Conservation (phyloP, 345 rosid species). For the Angophora floribunda region DNA sequence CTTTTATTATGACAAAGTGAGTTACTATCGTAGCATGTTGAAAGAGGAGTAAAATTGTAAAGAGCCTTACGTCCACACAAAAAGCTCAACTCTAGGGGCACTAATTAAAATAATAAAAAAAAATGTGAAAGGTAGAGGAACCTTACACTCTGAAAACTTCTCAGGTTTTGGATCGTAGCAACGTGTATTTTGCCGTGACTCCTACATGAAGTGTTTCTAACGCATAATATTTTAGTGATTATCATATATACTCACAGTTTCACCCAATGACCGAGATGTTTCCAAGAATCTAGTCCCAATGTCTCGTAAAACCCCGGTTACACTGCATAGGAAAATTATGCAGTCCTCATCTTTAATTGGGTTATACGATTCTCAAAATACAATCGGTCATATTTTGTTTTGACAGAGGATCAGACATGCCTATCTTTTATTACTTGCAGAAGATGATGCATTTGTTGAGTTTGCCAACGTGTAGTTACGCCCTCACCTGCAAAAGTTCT, state of each 20-base stretch:
- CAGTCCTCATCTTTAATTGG: background rate
- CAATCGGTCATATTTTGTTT: too few relatives aligned
- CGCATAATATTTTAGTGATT: background rate
- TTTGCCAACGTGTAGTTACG: background rate
- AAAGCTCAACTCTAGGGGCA: background rate
- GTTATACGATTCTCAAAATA: background rate
- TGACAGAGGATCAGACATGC: background rate
- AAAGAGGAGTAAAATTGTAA: background rate
- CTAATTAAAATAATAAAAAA: background rate
- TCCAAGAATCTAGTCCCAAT: background rate
- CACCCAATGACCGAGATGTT: background rate
- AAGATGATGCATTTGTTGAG: background rate
- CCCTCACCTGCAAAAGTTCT: background rate
- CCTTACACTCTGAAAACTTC: too few relatives aligned
- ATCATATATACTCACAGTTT: too few relatives aligned
- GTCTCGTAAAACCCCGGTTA: background rate
- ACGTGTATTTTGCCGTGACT: background rate
- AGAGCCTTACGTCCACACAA: background rate
- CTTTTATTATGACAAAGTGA: background rate
- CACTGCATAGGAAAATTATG: too few relatives aligned
- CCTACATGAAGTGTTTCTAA: too few relatives aligned
- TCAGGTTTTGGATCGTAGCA: background rate
- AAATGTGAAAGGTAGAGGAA: background rate
- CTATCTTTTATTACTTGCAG: background rate
- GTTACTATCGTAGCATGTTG: background rate